These are phyloP conservation scores for Linderina pennispora DNA, from an alignment of 192 early-diverging fungal species.

Conservation along the genomic window DNA sequence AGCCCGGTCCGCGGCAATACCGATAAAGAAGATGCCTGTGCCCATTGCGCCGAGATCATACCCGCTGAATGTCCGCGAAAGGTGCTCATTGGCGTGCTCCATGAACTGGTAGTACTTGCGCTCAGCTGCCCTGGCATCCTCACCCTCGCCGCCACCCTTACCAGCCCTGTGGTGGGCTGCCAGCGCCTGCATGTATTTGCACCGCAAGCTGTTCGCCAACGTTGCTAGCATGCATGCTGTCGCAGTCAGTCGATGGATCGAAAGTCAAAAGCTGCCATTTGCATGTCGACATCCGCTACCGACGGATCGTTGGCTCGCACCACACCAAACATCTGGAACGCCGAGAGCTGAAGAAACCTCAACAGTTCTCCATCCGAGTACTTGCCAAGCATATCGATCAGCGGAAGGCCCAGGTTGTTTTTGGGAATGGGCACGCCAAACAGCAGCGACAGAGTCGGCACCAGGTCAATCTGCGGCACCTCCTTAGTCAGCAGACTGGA, in stretches of 20 bases:
- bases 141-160: neutral
- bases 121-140: slow-evolving; percentile 1
- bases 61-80: slow-evolving; percentile 37
- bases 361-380: slow-evolving; percentile 26
- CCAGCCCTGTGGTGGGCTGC: slow-evolving; percentile 4
- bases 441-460: slow-evolving; percentile 44
- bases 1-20: slow-evolving; percentile 6
- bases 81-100: slow-evolving; percentile 21
- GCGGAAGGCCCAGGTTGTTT: slow-evolving; percentile 42
- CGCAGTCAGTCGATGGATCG: too few relatives aligned
- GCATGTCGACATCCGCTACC: neutral
- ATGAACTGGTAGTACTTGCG: slow-evolving; percentile 32
- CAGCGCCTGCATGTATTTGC: slow-evolving; percentile 32
- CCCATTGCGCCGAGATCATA: slow-evolving; percentile 40
- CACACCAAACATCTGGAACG: slow-evolving; percentile 53
- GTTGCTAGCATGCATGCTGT: too few relatives aligned
- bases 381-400: slow-evolving; percentile 31
- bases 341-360: slow-evolving; percentile 54
- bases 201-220: too few relatives aligned
- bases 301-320: slow-evolving; percentile 23
- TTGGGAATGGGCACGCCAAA: slow-evolving; percentile 49
- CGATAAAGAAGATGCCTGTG: slow-evolving; percentile 24
- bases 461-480: slow-evolving; percentile 42
- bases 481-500: slow-evolving; percentile 17
- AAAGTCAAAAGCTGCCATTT: too few relatives aligned